These are phyloP conservation scores for Otatea glauca DNA, from an alignment of 176 grass and related monocot genomes.

Conservation along the genomic window DNA sequence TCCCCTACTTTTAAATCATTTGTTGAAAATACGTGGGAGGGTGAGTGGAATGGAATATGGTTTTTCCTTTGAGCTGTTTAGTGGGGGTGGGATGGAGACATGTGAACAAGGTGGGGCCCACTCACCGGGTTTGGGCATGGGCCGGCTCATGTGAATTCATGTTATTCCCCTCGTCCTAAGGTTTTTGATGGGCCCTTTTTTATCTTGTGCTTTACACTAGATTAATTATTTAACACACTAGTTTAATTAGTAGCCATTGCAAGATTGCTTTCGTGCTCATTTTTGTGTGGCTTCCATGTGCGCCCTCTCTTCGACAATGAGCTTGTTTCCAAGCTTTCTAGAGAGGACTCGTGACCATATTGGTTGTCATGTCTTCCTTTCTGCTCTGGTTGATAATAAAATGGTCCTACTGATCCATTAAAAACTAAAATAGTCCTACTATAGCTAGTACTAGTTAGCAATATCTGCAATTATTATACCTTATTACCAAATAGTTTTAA, in stretches of 20 bases:
- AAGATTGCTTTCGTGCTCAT: slow-evolving; percentile 29
- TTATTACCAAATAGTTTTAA: neutral
- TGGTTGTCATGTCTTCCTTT: slow-evolving; percentile 40
- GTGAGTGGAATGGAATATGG: neutral
- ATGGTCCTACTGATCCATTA: slow-evolving; percentile 8
- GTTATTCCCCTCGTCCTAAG: neutral
- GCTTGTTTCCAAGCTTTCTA: slow-evolving; percentile 40
- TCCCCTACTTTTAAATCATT: neutral
- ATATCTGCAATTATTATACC: slow-evolving; percentile 1
- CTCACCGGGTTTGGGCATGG: slow-evolving; percentile 8
- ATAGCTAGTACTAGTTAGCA: neutral
- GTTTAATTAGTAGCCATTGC: neutral
- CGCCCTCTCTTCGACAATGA: neutral
- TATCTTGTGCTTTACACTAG: slow-evolving; percentile 1
- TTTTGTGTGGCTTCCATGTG: slow-evolving; percentile 45
- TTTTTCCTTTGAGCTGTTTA: neutral
- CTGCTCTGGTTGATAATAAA: slow-evolving; percentile 11
- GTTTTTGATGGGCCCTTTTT: neutral
- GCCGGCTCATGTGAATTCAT: slow-evolving; percentile 5
- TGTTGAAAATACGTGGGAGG: neutral
- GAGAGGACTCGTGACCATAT: slow-evolving; percentile 34
- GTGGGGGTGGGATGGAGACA: slow-evolving; percentile 44
- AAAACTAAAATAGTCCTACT: neutral
- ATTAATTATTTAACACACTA: neutral
- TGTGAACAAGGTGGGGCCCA: slow-evolving; percentile 48